phyloP scores from a whole-genome alignment of 768 basidiomycete genomes.

The Xerocomellus intermedius region DNA sequence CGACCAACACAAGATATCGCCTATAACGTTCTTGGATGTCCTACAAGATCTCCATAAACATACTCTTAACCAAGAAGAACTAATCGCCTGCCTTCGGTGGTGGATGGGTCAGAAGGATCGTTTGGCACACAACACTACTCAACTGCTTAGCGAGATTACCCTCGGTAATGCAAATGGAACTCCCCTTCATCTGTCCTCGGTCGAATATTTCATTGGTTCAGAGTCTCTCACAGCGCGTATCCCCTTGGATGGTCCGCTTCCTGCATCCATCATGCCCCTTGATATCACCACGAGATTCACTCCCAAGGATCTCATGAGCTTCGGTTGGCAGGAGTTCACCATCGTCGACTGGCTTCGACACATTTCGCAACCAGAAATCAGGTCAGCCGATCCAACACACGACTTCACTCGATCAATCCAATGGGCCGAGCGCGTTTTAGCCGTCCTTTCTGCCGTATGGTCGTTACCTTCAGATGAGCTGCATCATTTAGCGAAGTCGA shows the following conservation, averaged over 20 bases:
- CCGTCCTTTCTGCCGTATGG: constrained; percentile 65
- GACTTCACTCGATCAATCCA: constrained; percentile 61
- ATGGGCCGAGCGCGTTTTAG: constrained; percentile 79
- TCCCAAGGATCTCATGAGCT: constrained; percentile 49
- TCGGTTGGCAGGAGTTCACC: constrained; percentile 78
- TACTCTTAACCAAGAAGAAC: constrained; percentile 1
- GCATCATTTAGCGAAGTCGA: constrained; percentile 3
- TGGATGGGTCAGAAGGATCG: background rate
- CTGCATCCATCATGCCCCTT: constrained; percentile 60
- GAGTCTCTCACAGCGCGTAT: constrained; percentile 45
- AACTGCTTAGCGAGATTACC: constrained; percentile 37
- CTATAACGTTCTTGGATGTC: background rate
- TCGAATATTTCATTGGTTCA: constrained; percentile 65
- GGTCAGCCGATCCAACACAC: constrained; percentile 41
- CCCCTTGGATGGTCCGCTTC: constrained; percentile 74
- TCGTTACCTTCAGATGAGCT: constrained; percentile 39
- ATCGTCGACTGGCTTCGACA: constrained; percentile 69
- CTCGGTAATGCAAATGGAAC: too few relatives aligned
- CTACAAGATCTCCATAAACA: background rate
- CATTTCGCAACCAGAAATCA: constrained; percentile 49
- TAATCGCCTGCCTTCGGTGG: constrained; percentile 6
- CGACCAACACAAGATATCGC: background rate
- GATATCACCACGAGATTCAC: constrained; percentile 58
- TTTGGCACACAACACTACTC: constrained; percentile 33
- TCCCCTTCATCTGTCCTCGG: constrained; percentile 45